Base-by-base conservation (phyloP, 169 alveolate genomes). In the Amoebophrya sp. region DNA sequence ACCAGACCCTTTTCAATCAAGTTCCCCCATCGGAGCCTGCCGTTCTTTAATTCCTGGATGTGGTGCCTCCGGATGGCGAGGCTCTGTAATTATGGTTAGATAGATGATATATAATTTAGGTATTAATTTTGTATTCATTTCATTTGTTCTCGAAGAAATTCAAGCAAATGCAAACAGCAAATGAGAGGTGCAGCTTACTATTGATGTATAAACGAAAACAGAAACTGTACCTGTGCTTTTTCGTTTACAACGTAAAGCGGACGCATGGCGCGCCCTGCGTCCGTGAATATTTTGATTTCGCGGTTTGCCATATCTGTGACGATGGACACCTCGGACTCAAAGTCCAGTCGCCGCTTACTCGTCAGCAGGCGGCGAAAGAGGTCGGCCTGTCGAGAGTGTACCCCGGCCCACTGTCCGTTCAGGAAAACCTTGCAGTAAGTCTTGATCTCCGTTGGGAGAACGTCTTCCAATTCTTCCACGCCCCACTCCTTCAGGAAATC, bases 231-330 rank as follows among this genome's bases (percentile, higher is more conserved):
- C 90, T 35, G 41, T 39, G 40, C 3, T 14, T 10, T 83, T 40
- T 98, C 96, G 89, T 97, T 97, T 33, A 98, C 99, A 90, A 98
- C 98, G 93, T 97, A 98, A 53, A 98, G 95, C 25, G 99, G 99
- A 77, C 99, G 95, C 98, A 98, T 97, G 32, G 99, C 98, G 90
- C 99, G 96, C 25, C 99, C 99, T 40, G 99, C 97, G 94, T 99
- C 99, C 0, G 99, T 98, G 95, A 98, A 98, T 12, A 99, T 96
- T 95, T 98, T 98, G 40, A 98, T 96, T 93, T 97, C 99, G 95
- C 97, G 94, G 91, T 96, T 96, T 32, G 93, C 95, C 35, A 97
- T 96, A 93, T 98, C 99, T 91, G 99, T 95, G 7, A 98, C 99
- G 90, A 98, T 98, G 55, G 99, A 97, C 39, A 99, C 97, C 94